Evolutionary conservation across 2,329 filamentous ascomycete species (phyloP), one percentile per base, ranked within the genome.

Genomic region (Colletotrichum destructivum): DNA sequence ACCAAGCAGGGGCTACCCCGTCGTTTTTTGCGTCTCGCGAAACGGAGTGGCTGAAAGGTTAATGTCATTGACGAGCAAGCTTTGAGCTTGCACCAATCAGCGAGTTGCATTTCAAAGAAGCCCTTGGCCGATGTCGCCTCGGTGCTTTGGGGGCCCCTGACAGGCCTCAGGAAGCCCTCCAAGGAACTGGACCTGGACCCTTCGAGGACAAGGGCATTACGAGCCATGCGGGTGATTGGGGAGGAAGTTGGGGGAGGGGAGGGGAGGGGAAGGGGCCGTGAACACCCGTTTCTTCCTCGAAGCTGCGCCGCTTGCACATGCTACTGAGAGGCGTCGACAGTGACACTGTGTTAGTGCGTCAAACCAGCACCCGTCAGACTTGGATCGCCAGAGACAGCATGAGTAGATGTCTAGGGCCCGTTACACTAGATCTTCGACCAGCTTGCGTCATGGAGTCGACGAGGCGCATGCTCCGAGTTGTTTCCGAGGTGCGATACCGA

Each of bases 41-140:
- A 73, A 73, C 67, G 47, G 52, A 73, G 52, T 56, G 64, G 66
- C 61, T 71, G 66, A 72, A 72, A 72, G 66, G 66, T 66, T 66
- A 73, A 74, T 74, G 73, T 72, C 73, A 72, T 66, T 64, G 59
- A 72, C 51, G 47, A 60, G 62, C 54, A 63, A 74, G 71, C 73
- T 73, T 64, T 52, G 38, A 69, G 73, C 71, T 69, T 65, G 51
- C 51, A 62, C 73, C 71, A 74, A 74, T 73, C 73, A 74, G 15
- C 64, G 59, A 46, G 46, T 57, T 64, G 67, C n/a, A 73, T 73
- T 74, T 74, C 71, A 73, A 74, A 73, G 68, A 72, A 26, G 67
- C 68, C 70, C 64, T 71, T 71, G 71, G 73, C 71, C 71, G 71
- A 73, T 73, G 71, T 73, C 73, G 73, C 71, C 64, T 73, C 59